A percentile compares a stretch with the other conserved stretches of the same genome.
Conservation (phyloP, 495 filamentous ascomycete species). For the Astrothelium macrocarpum region DNA sequence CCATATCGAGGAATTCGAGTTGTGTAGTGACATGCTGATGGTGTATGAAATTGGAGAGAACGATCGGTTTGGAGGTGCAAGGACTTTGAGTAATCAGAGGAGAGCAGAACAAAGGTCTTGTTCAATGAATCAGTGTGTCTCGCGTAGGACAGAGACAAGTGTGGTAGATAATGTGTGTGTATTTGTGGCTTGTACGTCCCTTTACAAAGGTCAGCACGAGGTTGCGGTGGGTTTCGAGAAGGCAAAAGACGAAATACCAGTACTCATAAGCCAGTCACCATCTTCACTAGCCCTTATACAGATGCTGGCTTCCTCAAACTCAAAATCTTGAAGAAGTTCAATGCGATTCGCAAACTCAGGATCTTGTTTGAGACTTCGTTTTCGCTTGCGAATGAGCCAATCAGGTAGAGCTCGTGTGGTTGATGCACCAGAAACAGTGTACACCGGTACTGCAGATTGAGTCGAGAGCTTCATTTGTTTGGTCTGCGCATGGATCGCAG, state of each 20-base stretch:
- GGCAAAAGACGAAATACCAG: slow-evolving; percentile 43
- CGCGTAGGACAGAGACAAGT: slow-evolving; percentile 83
- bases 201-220: slow-evolving; percentile 23
- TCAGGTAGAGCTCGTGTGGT: slow-evolving; percentile 88
- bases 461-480: slow-evolving; percentile 73
- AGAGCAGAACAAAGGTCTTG: slow-evolving; percentile 84
- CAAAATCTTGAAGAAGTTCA: slow-evolving; percentile 94
- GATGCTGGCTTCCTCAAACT: slow-evolving; percentile 95
- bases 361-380: slow-evolving; percentile 88
- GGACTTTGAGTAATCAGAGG: slow-evolving; percentile 88
- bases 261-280: slow-evolving; percentile 97
- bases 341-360: slow-evolving; percentile 86
- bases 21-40: slow-evolving; percentile 75
- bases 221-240: background rate
- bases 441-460: slow-evolving; percentile 81
- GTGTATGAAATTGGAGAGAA: slow-evolving; percentile 88
- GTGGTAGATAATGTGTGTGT: slow-evolving; percentile 86
- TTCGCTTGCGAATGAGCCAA: slow-evolving; percentile 84
- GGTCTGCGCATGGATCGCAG: background rate
- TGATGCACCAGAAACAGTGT: slow-evolving; percentile 88
- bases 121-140: slow-evolving; percentile 92
- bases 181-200: slow-evolving; percentile 94
- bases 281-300: slow-evolving; percentile 89
- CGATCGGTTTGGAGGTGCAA: slow-evolving; percentile 88
- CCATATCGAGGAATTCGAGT: slow-evolving; percentile 87